phyloP scores from a whole-genome alignment of 176 grass and related monocot species.

The Cymbopogon citratus region DNA sequence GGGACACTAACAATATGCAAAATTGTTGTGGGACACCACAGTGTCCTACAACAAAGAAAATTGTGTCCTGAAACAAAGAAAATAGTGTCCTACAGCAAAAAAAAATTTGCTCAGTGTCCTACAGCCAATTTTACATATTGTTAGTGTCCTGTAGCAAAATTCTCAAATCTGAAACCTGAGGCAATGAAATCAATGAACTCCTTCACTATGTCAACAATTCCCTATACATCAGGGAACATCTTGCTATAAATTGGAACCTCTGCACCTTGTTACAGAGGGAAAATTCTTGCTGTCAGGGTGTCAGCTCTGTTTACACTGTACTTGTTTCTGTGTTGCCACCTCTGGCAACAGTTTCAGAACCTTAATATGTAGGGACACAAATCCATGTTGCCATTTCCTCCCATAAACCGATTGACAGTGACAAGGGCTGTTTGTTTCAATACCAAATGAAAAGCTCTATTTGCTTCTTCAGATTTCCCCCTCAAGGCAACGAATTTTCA shows the following conservation, averaged over 20 bases:
- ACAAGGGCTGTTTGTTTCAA: background rate
- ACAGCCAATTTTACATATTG: no score
- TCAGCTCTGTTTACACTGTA: background rate
- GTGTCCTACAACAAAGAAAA: no score
- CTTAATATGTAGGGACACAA: conserved; percentile 18
- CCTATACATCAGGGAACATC: conserved; percentile 19
- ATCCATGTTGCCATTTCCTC: background rate
- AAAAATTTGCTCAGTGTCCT: no score
- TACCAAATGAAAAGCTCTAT: conserved; percentile 1
- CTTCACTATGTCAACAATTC: background rate
- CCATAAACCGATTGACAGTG: conserved; percentile 17
- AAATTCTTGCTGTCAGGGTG: background rate
- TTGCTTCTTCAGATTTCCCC: background rate
- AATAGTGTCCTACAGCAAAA: no score
- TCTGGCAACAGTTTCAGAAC: conserved; percentile 21
- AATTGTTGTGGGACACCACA: no score
- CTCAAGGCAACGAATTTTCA: conserved; percentile 5
- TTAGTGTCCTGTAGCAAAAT: no score
- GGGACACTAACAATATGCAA: no score
- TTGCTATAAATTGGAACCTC: background rate
- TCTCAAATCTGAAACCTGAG: conserved; percentile 12
- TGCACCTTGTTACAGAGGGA: background rate
- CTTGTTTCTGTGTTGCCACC: conserved; percentile 1
- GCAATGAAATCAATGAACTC: conserved; percentile 18
- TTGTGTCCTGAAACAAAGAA: no score